Base-by-base conservation (phyloP, 164 flowering plant species). In the Chloranthus sessilifolius region DNA sequence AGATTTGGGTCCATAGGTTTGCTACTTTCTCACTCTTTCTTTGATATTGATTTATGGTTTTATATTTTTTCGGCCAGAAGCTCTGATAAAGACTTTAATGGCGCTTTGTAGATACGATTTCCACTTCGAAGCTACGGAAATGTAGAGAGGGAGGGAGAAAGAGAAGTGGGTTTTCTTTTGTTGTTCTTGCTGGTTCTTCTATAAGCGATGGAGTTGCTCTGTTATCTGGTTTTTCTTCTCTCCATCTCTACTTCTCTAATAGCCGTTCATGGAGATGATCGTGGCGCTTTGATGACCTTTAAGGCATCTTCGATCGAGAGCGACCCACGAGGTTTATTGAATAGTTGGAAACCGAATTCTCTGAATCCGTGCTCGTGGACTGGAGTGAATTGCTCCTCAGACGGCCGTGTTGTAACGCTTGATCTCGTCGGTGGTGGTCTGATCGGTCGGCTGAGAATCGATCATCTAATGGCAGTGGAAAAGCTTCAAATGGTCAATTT, bases 361-460 rank as follows among this genome's bases (percentile, higher is more conserved):
- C 11, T 70, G 1, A 45, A 1, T 30, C 76, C 79, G 0, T 82
- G 96, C 43, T 65, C 78, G 0, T 88, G 90, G 90, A 50, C 33
- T 2, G 96, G 91, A 8, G 73, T 88, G 26, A 43, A 59, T 10
- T 88, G 96, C 61, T 66, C 77, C n/a, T 7, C 6, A 4, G 72
- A 43, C 3, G 67, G 68, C 39, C 64, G 51, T 5, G 83, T 81
- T 7, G 52, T 44, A 2, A 53, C 62, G 1, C 71, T 88, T 19
- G 60, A 88, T 61, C 77, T 88, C 62, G 55, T 63, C 27, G 47
- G 69, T 55, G 67, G 50, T 0, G 68, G 70, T 11, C 71, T 88
- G 12, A 34, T 24, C 5, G 92, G 92, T n/a, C 27, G 12, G 10
- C 76, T 88, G 4, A 63, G 52, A 10, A 52, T 84, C 8, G 60